Evolutionary conservation across 225 moss, liverwort and hornwort species (phyloP).

Genomic region (Asterella californica): DNA sequence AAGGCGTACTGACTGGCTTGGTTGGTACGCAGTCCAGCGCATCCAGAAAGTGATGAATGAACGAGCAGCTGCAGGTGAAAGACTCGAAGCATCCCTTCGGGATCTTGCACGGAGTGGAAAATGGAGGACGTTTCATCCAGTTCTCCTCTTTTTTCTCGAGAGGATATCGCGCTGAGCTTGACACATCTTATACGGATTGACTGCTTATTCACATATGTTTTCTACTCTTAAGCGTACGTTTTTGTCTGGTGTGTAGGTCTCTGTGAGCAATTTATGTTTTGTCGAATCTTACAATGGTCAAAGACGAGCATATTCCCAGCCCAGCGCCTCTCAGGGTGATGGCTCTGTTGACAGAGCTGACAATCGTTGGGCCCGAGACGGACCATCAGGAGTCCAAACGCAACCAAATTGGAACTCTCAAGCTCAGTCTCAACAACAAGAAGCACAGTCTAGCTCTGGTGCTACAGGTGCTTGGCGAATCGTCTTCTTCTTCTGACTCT

Average conservation of each 20-base stretch:
- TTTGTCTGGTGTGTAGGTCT: slow-evolving; percentile 26
- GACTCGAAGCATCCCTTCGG: slow-evolving; percentile 67
- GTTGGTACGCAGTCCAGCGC: slow-evolving; percentile 59
- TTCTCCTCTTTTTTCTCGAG: too few relatives aligned
- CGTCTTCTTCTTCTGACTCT: background rate
- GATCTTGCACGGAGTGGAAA: slow-evolving; percentile 84
- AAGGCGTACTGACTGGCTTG: background rate
- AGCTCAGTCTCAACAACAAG: slow-evolving; percentile 1
- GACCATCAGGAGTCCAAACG: background rate
- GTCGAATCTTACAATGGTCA: slow-evolving; percentile 29
- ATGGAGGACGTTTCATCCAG: background rate
- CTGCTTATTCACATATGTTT: background rate
- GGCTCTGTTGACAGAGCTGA: slow-evolving; percentile 18
- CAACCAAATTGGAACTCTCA: slow-evolving; percentile 29
- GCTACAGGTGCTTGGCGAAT: background rate
- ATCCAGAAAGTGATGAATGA: slow-evolving; percentile 69
- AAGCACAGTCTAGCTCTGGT: slow-evolving; percentile 22
- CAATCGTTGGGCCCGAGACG: slow-evolving; percentile 7
- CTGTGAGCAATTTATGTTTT: slow-evolving; percentile 36
- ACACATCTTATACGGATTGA: too few relatives aligned
- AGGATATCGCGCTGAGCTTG: too few relatives aligned
- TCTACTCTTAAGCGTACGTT: background rate
- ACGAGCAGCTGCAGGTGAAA: slow-evolving; percentile 58
- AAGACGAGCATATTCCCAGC: slow-evolving; percentile 28
- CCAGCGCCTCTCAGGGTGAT: slow-evolving; percentile 1